These are phyloP conservation scores for Solanum arcanum DNA, from an alignment of 257 asterid genomes.

Conservation along the genomic window DNA sequence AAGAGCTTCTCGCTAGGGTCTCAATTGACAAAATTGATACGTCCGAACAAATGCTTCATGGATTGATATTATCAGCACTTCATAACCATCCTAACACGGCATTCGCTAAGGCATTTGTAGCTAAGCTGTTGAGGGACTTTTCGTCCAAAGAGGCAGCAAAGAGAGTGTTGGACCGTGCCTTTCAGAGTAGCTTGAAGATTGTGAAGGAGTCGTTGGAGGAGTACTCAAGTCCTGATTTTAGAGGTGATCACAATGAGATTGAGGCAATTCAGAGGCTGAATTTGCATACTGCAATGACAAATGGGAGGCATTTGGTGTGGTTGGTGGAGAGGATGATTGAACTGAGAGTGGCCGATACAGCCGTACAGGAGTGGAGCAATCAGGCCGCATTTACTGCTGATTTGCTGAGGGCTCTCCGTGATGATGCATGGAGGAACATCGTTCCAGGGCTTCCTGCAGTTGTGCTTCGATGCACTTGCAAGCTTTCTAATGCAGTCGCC, in stretches of 20 bases:
- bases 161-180: slow-evolving; percentile 66
- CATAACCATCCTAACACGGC: slow-evolving; percentile 65
- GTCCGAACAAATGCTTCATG: slow-evolving; percentile 80
- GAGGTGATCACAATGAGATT: slow-evolving; percentile 77
- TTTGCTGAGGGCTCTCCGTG: slow-evolving; percentile 63
- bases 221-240: slow-evolving; percentile 78
- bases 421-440: slow-evolving; percentile 67
- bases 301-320: slow-evolving; percentile 79
- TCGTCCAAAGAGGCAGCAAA: slow-evolving; percentile 55
- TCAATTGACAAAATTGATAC: slow-evolving; percentile 31
- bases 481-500: slow-evolving; percentile 71
- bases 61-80: slow-evolving; percentile 54
- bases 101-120: slow-evolving; percentile 76
- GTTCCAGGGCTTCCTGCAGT: slow-evolving; percentile 75
- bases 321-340: slow-evolving; percentile 96
- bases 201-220: slow-evolving; percentile 85
- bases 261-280: slow-evolving; percentile 90
- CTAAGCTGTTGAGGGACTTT: slow-evolving; percentile 77
- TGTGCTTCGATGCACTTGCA: slow-evolving; percentile 74
- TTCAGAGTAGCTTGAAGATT: slow-evolving; percentile 49
- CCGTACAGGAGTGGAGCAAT: slow-evolving; percentile 80
- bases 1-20: slow-evolving; percentile 65
- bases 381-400: slow-evolving; percentile 61
- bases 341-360: slow-evolving; percentile 77
- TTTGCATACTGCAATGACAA: slow-evolving; percentile 76